These are phyloP conservation scores for Viola odorata DNA, from an alignment of 345 rosid species.

Conservation along the genomic window DNA sequence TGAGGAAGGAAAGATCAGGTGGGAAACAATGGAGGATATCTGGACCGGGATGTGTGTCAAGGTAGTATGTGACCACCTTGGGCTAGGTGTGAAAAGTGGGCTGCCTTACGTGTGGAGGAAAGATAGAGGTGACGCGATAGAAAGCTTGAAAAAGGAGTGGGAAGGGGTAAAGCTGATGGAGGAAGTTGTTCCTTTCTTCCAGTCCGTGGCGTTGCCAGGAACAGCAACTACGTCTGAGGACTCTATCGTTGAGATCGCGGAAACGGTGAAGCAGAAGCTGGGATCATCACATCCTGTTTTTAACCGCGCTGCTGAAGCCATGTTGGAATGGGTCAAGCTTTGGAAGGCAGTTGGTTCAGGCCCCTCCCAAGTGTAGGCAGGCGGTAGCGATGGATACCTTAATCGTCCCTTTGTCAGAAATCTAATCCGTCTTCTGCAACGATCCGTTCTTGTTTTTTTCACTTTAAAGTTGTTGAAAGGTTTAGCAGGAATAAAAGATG, in stretches of 20 bases:
- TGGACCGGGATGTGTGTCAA: constrained; percentile 94
- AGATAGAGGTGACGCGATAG: constrained; percentile 74
- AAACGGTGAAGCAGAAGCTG: constrained; percentile 54
- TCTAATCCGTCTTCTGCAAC: no score
- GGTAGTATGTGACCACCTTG: constrained; percentile 71
- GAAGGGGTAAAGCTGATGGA: constrained; percentile 95
- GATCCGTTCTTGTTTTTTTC: no score
- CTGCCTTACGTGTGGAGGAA: constrained; percentile 86
- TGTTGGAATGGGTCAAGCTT: constrained; percentile 67
- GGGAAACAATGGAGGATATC: constrained; percentile 95
- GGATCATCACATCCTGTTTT: constrained; percentile 54
- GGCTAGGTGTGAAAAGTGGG: constrained; percentile 81
- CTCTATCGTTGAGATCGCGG: constrained; percentile 65
- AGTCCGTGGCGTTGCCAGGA: constrained; percentile 50
- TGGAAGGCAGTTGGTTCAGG: constrained; percentile 60
- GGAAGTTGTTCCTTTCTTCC: constrained; percentile 78
- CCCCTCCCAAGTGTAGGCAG: constrained; percentile 13
- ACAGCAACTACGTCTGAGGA: constrained; percentile 57
- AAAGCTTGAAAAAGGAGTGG: constrained; percentile 92
- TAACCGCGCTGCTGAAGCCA: constrained; percentile 55
- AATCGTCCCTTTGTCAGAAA: neutral
- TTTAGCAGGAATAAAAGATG: no score
- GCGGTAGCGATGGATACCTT: neutral
- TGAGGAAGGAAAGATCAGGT: constrained; percentile 81
- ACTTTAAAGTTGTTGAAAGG: no score